These are phyloP conservation scores for Pyricularia sp. DNA, from an alignment of 2,329 filamentous ascomycete genomes.

Conservation along the genomic window DNA sequence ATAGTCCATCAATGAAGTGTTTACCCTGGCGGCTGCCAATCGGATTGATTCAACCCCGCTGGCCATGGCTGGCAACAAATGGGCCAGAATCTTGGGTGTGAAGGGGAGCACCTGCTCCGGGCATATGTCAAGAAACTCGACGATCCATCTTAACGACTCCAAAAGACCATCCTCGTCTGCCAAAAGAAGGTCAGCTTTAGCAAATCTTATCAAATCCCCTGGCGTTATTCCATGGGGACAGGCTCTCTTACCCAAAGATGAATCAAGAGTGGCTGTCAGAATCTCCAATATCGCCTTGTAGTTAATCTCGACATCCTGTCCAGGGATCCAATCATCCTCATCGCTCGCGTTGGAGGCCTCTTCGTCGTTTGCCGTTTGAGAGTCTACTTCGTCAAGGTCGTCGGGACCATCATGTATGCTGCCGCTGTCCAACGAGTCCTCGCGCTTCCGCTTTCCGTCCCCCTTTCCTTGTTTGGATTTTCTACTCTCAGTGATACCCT, in stretches of 20 bases:
- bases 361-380: conserved; percentile 20
- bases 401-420: conserved; percentile 51
- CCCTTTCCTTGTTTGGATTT: conserved; percentile 44
- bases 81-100: conserved; percentile 82
- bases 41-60: conserved; percentile 85
- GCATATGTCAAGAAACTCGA: conserved; percentile 93
- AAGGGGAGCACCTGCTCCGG: conserved; percentile 94
- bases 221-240: conserved; percentile 1
- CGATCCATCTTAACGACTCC: conserved; percentile 89
- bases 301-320: conserved; percentile 93
- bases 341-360: conserved; percentile 49
- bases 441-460: conserved; percentile 59
- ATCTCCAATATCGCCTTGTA: conserved; percentile 89
- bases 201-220: neutral
- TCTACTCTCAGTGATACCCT: conserved; percentile 79
- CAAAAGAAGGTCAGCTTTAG: neutral
- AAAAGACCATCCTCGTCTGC: conserved; percentile 84
- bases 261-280: conserved; percentile 78
- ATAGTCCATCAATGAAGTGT: conserved; percentile 85
- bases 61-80: conserved; percentile 89
- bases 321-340: conserved; percentile 94
- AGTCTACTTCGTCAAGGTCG: conserved; percentile 50
- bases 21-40: conserved; percentile 80
- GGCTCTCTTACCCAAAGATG: conserved; percentile 54
- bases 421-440: conserved; percentile 58